Evolutionary conservation across 495 filamentous ascomycete species (phyloP).

Genomic region (Neurospora sp.): DNA sequence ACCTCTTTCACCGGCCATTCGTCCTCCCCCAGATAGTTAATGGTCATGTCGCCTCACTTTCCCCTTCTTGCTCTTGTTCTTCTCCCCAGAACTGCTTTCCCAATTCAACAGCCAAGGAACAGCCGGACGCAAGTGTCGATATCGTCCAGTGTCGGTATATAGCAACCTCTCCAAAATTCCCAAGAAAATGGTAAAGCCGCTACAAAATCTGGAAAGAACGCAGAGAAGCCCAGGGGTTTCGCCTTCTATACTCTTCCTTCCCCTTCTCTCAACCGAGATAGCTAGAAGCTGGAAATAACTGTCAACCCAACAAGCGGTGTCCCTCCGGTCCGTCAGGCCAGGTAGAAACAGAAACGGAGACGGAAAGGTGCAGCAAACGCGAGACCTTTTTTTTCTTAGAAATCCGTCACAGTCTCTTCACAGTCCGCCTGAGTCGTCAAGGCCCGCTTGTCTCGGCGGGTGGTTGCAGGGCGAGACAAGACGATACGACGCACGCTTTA

Average conservation of each 20-base stretch:
- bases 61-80: constrained; percentile 14
- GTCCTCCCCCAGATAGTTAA: background rate
- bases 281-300: too few relatives aligned
- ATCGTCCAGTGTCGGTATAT: background rate
- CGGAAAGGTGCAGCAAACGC: background rate
- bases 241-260: too few relatives aligned
- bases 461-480: background rate
- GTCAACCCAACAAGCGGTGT: background rate
- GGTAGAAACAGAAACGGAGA: background rate
- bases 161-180: background rate
- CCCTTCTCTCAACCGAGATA: too few relatives aligned
- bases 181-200: too few relatives aligned
- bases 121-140: too few relatives aligned
- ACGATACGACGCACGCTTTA: background rate
- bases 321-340: background rate
- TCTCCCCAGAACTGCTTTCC: background rate
- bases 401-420: background rate
- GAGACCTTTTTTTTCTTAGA: background rate
- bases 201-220: too few relatives aligned
- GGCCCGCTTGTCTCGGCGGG: background rate
- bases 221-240: too few relatives aligned
- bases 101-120: background rate
- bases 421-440: background rate
- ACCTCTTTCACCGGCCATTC: constrained; percentile 59
- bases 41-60: constrained; percentile 23